These are phyloP conservation scores for Saturnispora silvae DNA, from an alignment of 805 yeast species.

Conservation along the genomic window DNA sequence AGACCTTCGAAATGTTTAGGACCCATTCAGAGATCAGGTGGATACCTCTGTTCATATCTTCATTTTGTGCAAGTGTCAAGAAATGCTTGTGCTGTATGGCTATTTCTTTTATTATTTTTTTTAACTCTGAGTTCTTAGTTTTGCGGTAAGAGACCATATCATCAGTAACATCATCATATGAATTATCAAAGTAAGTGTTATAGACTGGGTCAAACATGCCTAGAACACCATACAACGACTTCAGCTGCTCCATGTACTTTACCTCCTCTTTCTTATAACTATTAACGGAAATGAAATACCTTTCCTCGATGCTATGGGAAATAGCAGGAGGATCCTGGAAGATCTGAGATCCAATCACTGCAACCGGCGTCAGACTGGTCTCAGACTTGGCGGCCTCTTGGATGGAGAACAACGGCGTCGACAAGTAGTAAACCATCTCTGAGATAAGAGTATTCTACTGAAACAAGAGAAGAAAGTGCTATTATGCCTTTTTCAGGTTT, in stretches of 20 bases:
- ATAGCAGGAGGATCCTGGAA: constrained; percentile 1
- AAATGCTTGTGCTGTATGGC: constrained; percentile 16
- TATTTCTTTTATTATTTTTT: constrained; percentile 12
- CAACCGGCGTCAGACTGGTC: constrained; percentile 5
- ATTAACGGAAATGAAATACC: constrained; percentile 6
- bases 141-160: constrained; percentile 16
- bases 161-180: constrained; percentile 18
- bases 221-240: constrained; percentile 14
- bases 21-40: constrained; percentile 20
- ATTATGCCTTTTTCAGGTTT: not conserved
- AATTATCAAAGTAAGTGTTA: constrained; percentile 23
- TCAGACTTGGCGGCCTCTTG: constrained; percentile 14
- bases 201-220: constrained; percentile 21
- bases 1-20: constrained; percentile 12
- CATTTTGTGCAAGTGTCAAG: constrained; percentile 6
- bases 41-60: constrained; percentile 11
- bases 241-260: constrained; percentile 16
- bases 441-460: not conserved
- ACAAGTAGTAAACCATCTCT: constrained; percentile 7
- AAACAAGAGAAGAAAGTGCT: not conserved
- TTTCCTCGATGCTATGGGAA: not conserved
- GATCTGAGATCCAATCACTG: not conserved
- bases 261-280: constrained; percentile 15
- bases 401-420: constrained; percentile 17
- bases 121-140: constrained; percentile 14